These are phyloP conservation scores for Eruca vesicaria DNA, from an alignment of 441 rosid genomes.

Conservation along the genomic window DNA sequence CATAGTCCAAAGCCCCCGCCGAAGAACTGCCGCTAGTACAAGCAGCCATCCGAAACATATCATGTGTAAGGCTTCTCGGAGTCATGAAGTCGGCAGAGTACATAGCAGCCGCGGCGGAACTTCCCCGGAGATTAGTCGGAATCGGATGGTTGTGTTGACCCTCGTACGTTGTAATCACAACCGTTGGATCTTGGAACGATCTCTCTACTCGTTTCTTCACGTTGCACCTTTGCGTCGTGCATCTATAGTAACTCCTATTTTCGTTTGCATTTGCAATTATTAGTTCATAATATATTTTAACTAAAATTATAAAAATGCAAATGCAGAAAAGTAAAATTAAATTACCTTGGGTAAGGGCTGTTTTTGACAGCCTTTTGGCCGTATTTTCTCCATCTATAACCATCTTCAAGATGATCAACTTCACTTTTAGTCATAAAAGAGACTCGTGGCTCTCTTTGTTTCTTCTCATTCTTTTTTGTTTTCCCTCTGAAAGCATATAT, in stretches of 20 bases:
- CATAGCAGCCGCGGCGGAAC: slow-evolving; percentile 47
- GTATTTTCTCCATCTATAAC: slow-evolving; percentile 96
- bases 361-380: slow-evolving; percentile 98
- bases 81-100: slow-evolving; percentile 23
- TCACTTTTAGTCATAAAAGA: slow-evolving; percentile 96
- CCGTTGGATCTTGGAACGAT: slow-evolving; percentile 74
- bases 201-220: slow-evolving; percentile 93
- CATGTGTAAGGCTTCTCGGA: slow-evolving; percentile 38
- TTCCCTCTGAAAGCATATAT: slow-evolving; percentile 40
- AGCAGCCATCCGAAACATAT: slow-evolving; percentile 25
- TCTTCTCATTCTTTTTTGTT: slow-evolving; percentile 66
- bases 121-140: slow-evolving; percentile 70
- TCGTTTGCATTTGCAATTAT: slow-evolving; percentile 7
- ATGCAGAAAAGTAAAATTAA: neutral
- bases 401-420: slow-evolving; percentile 96
- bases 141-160: slow-evolving; percentile 76
- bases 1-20: slow-evolving; percentile 12
- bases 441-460: slow-evolving; percentile 67
- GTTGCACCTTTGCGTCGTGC: slow-evolving; percentile 73
- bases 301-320: neutral
- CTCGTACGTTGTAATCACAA: slow-evolving; percentile 85
- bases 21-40: slow-evolving; percentile 8
- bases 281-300: neutral
- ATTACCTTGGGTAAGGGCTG: slow-evolving; percentile 93
- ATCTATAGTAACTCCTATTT: slow-evolving; percentile 78